phyloP scores from a whole-genome alignment of 495 filamentous ascomycete genomes.

The Penicillium salamii region DNA sequence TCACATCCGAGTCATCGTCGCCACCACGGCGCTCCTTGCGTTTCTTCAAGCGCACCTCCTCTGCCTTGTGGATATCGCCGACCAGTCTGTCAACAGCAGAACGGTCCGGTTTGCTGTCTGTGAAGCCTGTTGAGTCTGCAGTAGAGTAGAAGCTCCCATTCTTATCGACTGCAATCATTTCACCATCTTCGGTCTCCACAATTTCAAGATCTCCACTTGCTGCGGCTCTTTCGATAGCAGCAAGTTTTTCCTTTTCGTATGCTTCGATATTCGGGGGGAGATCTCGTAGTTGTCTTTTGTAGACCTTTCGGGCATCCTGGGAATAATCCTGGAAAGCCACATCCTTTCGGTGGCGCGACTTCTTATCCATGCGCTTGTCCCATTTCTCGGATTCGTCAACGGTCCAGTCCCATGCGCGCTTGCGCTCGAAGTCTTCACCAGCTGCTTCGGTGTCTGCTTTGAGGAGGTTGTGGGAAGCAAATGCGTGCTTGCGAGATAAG shows the following conservation, averaged over 20 bases:
- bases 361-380: conserved; percentile 87
- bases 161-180: conserved; percentile 89
- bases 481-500: conserved; percentile 74
- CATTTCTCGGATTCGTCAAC: conserved; percentile 89
- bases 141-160: conserved; percentile 87
- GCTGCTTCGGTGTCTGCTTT: conserved; percentile 83
- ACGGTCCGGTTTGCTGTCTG: conserved; percentile 83
- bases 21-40: conserved; percentile 71
- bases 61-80: conserved; percentile 79
- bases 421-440: conserved; percentile 93
- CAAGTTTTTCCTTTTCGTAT: conserved; percentile 83
- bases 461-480: conserved; percentile 87
- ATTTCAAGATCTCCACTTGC: conserved; percentile 79
- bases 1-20: conserved; percentile 83
- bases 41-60: conserved; percentile 82
- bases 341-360: conserved; percentile 75
- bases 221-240: conserved; percentile 79
- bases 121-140: conserved; percentile 74
- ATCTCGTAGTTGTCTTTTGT: conserved; percentile 84
- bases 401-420: conserved; percentile 98
- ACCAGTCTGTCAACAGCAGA: conserved; percentile 90
- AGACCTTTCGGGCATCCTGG: conserved; percentile 83
- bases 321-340: conserved; percentile 89
- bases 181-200: conserved; percentile 89
- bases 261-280: conserved; percentile 66